Evolutionary conservation across 192 early-diverging fungal genomes (phyloP), one percentile per base, ranked within the genome.

Genomic region (Phlyctochytrium planicorne): DNA sequence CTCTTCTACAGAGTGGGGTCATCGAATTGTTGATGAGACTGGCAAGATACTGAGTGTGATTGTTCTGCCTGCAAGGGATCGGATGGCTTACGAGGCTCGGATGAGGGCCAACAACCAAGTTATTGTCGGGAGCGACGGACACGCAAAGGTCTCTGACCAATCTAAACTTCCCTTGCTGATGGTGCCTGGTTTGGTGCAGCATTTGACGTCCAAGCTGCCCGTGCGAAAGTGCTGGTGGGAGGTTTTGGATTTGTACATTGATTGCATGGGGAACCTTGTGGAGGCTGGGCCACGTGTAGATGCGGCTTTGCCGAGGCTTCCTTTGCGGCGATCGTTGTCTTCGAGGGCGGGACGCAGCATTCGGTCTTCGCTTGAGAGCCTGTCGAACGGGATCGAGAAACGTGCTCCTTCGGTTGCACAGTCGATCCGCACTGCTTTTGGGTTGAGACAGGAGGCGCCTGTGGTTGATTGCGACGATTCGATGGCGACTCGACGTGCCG

Each of bases 171-270:
- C n/a, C n/a, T n/a, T n/a, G n/a, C n/a, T n/a, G n/a, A n/a, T n/a
- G 40, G 40, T 47, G 40, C 40, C 40, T 6, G 40, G 40, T 47
- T 20, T 47, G 6, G 20, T 47, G 10, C 40, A 47, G 40, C 40
- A 47, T 47, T 47, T 47, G 40, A 14, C 40, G 40, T 6, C 40
- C 40, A 47, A 47, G 40, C 40, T 47, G 40, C 40, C 40, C 40
- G 40, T 47, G 40, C 40, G 40, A 20, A 47, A 47, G 20, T 6
- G 6, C 10, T 47, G 40, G 40, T 47, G 40, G 40, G 40, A 47
- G 20, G 40, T 47, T 6, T 6, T 47, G 40, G 40, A 47, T 6
- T 6, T 6, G 40, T 47, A 47, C 40, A 6, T 47, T 6, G 40
- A 47, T 20, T 20, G 10, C 40, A 47, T 47, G 40, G 40, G 40